Evolutionary conservation across 805 yeast genomes (phyloP).

Genomic region (Nakazawaea molendinolei): DNA sequence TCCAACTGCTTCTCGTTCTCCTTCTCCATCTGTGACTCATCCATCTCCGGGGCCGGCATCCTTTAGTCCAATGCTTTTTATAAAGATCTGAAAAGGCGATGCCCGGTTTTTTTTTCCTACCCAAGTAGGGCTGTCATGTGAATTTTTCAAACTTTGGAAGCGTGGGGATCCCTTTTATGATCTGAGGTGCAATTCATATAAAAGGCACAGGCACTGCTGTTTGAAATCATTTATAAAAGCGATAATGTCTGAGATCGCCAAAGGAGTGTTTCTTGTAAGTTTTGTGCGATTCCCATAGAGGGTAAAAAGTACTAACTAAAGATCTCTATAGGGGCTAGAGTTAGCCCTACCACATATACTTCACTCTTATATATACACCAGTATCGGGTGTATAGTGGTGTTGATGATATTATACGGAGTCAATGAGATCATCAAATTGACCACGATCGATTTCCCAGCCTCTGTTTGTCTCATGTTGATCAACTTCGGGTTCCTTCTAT

Average conservation of each 20-base stretch:
- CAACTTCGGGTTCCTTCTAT: conserved; percentile 39
- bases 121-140: not conserved
- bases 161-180: too few relatives aligned
- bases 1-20: not conserved
- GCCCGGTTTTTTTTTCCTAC: not conserved
- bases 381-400: conserved; percentile 40
- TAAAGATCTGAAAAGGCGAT: not conserved
- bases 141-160: too few relatives aligned
- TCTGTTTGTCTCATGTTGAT: conserved; percentile 68
- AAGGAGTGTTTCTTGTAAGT: conserved; percentile 1
- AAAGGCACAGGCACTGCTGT: too few relatives aligned
- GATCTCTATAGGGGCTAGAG: conserved; percentile 8
- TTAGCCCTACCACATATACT: conserved; percentile 26
- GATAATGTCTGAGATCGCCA: not conserved
- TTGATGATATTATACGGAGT: conserved; percentile 46
- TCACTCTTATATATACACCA: conserved; percentile 38
- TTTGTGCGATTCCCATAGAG: not conserved
- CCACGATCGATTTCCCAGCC: conserved; percentile 55
- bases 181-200: too few relatives aligned
- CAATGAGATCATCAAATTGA: conserved; percentile 36
- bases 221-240: too few relatives aligned
- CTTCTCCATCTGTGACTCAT: not conserved
- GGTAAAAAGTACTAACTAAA: not conserved
- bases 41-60: conserved; percentile 2
- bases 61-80: not conserved